Base-by-base conservation (phyloP, 2,329 filamentous ascomycete genomes). In the Colletotrichum sp. region DNA sequence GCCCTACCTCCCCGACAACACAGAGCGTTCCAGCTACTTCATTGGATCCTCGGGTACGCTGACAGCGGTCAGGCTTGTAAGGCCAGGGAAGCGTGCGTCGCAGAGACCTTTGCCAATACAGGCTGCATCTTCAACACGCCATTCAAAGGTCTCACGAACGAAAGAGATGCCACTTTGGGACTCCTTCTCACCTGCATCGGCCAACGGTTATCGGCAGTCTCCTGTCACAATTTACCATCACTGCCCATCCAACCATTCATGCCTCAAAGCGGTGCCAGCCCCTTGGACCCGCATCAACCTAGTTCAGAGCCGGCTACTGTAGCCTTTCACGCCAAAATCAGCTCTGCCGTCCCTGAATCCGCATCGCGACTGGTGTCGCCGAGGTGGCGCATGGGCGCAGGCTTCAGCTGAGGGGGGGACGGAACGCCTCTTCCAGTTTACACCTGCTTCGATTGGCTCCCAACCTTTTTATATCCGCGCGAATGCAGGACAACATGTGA, bases 361-460 rank as follows among this genome's bases (percentile, higher is more conserved):
- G 66, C 24, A 70, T 55, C 13, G 7, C 26, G 65, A 70, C 65
- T 76, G 55, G 74, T 48, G 66, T 39, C 24, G 24, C 14, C 55
- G 1, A 63, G 48, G 52, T 63, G 68, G 67, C 68, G 68, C 13
- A 12, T n/a, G 24, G 48, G 52, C 52, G 68, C 71, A 60, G 65
- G 26, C 74, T 32, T 67, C 74, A 71, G 74, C 74, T 76, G 66
- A 76, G 43, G 32, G 32, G 36, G n/a, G 52, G 26, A 36, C 48
- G 16, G 4, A 36, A 59, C 71, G 71, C 74, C 71, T 43, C 30
- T 43, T 24, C 32, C 24, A 16, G 30, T 16, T n/a, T n/a, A 14
- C 16, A 59, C 26, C 14, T 16, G 14, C 30, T 3, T 12, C 24
- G n/a, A 75, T 34, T 63, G 74, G 71, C 14, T 52, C 28, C 8